These are phyloP conservation scores for California macrophylla DNA, from an alignment of 441 rosid genomes.

Conservation along the genomic window DNA sequence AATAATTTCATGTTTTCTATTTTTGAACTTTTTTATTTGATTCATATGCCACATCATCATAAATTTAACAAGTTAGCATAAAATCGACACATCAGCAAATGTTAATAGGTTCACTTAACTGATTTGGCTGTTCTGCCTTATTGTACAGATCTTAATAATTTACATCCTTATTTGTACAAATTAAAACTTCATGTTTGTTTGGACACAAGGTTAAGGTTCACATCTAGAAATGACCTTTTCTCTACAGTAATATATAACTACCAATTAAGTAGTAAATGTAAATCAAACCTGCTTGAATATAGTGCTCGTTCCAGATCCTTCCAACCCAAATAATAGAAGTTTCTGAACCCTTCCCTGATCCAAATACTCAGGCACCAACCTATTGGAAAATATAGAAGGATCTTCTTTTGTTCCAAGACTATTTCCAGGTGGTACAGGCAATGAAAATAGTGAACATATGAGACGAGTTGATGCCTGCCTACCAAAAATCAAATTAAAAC, in stretches of 20 bases:
- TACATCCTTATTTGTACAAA: neutral
- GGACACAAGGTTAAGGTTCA: neutral
- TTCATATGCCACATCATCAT: neutral
- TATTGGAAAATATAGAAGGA: conserved; percentile 37
- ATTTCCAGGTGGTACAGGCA: conserved; percentile 59
- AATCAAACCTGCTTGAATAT: conserved; percentile 68
- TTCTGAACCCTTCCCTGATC: conserved; percentile 57
- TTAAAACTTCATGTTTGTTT: neutral
- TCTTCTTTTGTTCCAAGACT: conserved; percentile 41
- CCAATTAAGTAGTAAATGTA: neutral
- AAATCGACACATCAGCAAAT: neutral
- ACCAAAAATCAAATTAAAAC: conserved; percentile 27
- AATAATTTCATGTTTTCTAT: too few species aligned
- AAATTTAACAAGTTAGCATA: neutral
- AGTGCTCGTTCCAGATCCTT: conserved; percentile 77
- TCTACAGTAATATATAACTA: neutral
- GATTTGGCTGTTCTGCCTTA: neutral
- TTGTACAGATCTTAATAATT: too few species aligned
- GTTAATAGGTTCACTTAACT: neutral
- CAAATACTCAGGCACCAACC: conserved; percentile 47
- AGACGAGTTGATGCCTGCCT: conserved; percentile 70
- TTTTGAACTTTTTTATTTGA: neutral
- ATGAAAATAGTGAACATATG: conserved; percentile 50
- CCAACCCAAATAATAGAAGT: conserved; percentile 59
- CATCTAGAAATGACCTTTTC: neutral